Conservation (phyloP, 345 rosid genomes). For the Eucalyptus pauciflora region DNA sequence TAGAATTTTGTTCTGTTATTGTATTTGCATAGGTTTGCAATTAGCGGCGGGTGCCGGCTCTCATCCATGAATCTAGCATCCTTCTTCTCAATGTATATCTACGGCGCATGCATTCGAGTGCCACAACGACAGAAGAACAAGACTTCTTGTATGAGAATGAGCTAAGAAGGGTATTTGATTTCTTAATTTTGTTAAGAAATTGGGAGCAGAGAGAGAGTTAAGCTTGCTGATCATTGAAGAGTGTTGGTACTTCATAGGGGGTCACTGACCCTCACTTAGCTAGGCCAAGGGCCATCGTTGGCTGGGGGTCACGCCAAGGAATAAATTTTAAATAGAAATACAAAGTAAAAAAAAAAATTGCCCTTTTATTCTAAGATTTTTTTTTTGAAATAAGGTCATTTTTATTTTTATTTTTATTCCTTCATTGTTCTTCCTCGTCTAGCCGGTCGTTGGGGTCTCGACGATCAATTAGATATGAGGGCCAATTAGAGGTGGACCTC, state of each 20-base stretch:
- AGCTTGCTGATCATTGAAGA: slow-evolving; percentile 6
- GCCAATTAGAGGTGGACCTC: no score
- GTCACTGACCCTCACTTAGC: no score
- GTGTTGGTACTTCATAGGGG: no score
- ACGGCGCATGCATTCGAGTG: not conserved
- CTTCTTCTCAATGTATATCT: not conserved
- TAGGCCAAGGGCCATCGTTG: no score
- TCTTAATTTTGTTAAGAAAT: slow-evolving; percentile 3
- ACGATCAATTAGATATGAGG: rapidly evolving
- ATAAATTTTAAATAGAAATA: no score
- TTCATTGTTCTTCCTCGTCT: no score
- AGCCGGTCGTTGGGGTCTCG: no score
- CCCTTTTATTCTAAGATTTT: no score
- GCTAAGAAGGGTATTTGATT: not conserved
- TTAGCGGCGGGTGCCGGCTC: not conserved
- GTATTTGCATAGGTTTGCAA: not conserved
- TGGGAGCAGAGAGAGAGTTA: slow-evolving; percentile 17
- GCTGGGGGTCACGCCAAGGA: rapidly evolving
- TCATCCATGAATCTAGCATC: not conserved
- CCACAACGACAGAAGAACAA: not conserved
- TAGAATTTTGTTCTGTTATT: not conserved
- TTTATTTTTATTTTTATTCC: no score
- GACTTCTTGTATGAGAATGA: not conserved
- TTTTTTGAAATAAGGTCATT: no score
- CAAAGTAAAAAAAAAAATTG: no score